Conservation (phyloP, 2,329 filamentous ascomycete genomes). For the Alternaria arborescens region DNA sequence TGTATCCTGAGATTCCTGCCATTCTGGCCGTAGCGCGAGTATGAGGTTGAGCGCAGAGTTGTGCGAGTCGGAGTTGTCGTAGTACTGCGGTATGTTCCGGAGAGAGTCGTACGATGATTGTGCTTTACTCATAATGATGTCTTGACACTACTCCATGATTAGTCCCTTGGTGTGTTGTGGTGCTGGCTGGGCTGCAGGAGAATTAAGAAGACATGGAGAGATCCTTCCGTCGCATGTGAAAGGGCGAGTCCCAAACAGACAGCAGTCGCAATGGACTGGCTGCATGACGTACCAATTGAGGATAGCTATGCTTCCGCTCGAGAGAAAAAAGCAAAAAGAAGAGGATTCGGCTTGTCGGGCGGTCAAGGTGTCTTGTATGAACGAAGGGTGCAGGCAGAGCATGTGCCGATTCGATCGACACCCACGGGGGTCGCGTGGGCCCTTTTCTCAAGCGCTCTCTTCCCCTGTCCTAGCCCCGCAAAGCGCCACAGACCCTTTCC, state of each 20-base stretch:
- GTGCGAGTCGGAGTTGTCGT: conserved; percentile 79
- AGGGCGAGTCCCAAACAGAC: conserved; percentile 1
- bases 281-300: conserved; percentile 6
- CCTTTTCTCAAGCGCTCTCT: conserved; percentile 9
- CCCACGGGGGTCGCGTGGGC: conserved; percentile 27
- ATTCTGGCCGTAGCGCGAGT: conserved; percentile 81
- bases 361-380: not conserved
- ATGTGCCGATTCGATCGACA: conserved; percentile 6
- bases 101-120: conserved; percentile 46
- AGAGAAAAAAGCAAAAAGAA: not conserved
- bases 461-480: conserved; percentile 26
- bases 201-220: conserved; percentile 3
- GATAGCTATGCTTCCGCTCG: not conserved
- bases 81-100: conserved; percentile 74
- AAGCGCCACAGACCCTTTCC: conserved; percentile 21
- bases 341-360: not conserved
- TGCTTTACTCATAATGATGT: conserved; percentile 36
- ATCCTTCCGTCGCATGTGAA: conserved; percentile 19
- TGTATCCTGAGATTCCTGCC: conserved; percentile 75
- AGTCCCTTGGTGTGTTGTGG: conserved; percentile 8
- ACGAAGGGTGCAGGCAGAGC: conserved; percentile 3
- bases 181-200: not conserved
- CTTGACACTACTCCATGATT: conserved; percentile 13
- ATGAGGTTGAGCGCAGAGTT: conserved; percentile 82
- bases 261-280: not conserved